Evolutionary conservation across 345 rosid genomes (phyloP).

Genomic region (Bruguiera sexangula): DNA sequence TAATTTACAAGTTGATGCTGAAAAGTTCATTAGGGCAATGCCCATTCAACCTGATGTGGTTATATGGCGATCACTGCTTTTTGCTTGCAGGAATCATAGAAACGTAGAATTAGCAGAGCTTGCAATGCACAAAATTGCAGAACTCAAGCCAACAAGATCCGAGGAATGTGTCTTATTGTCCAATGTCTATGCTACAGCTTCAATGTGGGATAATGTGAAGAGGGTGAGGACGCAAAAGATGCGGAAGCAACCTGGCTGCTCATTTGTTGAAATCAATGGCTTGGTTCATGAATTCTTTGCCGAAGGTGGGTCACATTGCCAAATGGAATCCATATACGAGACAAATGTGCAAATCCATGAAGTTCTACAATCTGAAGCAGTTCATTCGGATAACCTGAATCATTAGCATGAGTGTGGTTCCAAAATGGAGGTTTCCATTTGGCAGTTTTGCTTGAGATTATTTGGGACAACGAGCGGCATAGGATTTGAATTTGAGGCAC

Average conservation of each 20-base stretch:
- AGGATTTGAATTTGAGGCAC: no score
- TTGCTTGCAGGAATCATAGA: slow-evolving; percentile 11
- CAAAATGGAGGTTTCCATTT: no score
- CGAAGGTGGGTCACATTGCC: slow-evolving; percentile 4
- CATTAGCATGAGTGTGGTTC: not conserved
- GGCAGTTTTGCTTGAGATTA: no score
- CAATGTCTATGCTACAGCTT: slow-evolving; percentile 13
- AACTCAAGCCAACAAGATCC: slow-evolving; percentile 7
- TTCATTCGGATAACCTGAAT: not conserved
- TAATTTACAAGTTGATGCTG: slow-evolving; percentile 9
- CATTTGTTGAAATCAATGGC: slow-evolving; percentile 15
- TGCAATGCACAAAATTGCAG: slow-evolving; percentile 6
- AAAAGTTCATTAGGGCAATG: slow-evolving; percentile 14
- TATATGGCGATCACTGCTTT: slow-evolving; percentile 15
- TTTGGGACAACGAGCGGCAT: no score
- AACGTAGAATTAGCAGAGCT: slow-evolving; percentile 12
- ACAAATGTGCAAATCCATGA: slow-evolving; percentile 8
- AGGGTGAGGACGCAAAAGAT: slow-evolving; percentile 9
- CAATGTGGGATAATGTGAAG: slow-evolving; percentile 19
- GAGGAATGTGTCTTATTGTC: slow-evolving; percentile 4
- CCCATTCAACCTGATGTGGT: slow-evolving; percentile 16
- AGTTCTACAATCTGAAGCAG: not conserved
- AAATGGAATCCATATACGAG: not conserved
- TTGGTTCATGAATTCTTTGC: slow-evolving; percentile 18
- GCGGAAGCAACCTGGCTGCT: slow-evolving; percentile 18